Conservation (phyloP, 257 asterid genomes). For the Ilex asprella region DNA sequence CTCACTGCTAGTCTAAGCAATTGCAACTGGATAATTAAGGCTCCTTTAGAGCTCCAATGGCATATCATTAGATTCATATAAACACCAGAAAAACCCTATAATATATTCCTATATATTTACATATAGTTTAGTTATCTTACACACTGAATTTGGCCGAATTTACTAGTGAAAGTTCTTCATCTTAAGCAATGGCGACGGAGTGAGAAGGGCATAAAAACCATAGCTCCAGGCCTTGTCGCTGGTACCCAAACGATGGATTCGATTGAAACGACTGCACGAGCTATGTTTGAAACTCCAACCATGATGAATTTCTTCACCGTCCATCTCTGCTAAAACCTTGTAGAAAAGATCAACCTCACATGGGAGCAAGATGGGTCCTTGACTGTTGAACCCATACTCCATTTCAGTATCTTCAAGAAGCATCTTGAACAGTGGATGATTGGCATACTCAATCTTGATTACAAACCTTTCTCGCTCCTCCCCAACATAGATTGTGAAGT, state of each 20-base stretch:
- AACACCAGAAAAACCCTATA: too few relatives aligned
- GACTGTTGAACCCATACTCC: slow-evolving; percentile 34
- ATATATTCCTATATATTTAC: too few relatives aligned
- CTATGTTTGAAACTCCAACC: slow-evolving; percentile 4
- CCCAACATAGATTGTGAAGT: slow-evolving; percentile 60
- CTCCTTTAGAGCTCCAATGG: too few relatives aligned
- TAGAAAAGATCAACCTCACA: slow-evolving; percentile 24
- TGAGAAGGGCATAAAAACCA: slow-evolving; percentile 2
- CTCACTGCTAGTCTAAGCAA: too few relatives aligned
- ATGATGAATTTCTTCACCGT: slow-evolving; percentile 1
- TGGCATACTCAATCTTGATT: slow-evolving; percentile 24
- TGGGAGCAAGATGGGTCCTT: slow-evolving; percentile 40
- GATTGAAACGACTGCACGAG: slow-evolving; percentile 21
- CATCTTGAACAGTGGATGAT: slow-evolving; percentile 56
- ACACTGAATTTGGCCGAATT: too few relatives aligned
- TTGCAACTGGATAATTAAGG: too few relatives aligned
- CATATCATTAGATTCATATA: too few relatives aligned
- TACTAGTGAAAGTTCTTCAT: background rate
- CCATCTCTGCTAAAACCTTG: slow-evolving; percentile 37
- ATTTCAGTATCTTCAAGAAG: slow-evolving; percentile 60
- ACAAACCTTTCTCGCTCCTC: slow-evolving; percentile 17
- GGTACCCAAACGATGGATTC: slow-evolving; percentile 7
- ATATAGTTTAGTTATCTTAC: too few relatives aligned
- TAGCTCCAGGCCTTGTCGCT: slow-evolving; percentile 5
- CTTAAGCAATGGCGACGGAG: background rate